These are phyloP conservation scores for Mortierella sp. DNA, from an alignment of 371 early-diverging fungal genomes.

Conservation along the genomic window DNA sequence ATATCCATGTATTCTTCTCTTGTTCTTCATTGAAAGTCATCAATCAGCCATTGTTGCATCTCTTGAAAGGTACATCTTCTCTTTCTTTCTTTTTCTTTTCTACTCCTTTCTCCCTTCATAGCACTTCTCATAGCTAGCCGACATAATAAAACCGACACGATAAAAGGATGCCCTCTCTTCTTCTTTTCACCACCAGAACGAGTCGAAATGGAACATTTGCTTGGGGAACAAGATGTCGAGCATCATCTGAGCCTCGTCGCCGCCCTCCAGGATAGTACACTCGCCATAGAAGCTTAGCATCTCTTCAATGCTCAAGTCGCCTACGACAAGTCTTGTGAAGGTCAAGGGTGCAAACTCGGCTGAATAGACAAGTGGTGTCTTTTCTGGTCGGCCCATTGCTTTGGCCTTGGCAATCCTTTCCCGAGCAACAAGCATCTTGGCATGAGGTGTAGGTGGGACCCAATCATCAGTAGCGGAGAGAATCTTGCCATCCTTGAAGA, in stretches of 20 bases:
- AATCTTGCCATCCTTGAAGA: conserved; percentile 32
- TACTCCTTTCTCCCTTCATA: no score
- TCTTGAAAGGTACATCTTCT: not conserved
- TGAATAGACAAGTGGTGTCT: conserved; percentile 10
- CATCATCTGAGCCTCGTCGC: conserved; percentile 28
- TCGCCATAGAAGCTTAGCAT: conserved; percentile 24
- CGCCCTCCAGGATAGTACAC: not conserved
- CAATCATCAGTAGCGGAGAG: conserved; percentile 27
- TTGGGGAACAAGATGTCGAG: conserved; percentile 38
- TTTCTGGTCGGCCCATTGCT: conserved; percentile 9
- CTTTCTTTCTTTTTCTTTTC: not conserved
- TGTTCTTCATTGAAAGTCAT: no score
- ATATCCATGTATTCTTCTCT: no score
- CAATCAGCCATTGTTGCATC: no score
- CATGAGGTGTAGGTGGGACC: conserved; percentile 8
- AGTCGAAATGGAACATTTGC: conserved; percentile 22
- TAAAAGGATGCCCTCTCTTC: no score
- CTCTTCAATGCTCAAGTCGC: conserved; percentile 28
- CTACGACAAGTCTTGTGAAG: conserved; percentile 29
- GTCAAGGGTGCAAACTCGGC: conserved; percentile 34
- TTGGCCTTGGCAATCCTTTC: conserved; percentile 26
- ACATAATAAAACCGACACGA: no score
- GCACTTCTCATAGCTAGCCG: no score
- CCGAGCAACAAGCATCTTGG: conserved; percentile 6
- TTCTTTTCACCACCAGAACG: conserved; percentile 30